These are phyloP conservation scores for Exophiala xenobiotica DNA, from an alignment of 2,329 filamentous ascomycete species.

Conservation along the genomic window DNA sequence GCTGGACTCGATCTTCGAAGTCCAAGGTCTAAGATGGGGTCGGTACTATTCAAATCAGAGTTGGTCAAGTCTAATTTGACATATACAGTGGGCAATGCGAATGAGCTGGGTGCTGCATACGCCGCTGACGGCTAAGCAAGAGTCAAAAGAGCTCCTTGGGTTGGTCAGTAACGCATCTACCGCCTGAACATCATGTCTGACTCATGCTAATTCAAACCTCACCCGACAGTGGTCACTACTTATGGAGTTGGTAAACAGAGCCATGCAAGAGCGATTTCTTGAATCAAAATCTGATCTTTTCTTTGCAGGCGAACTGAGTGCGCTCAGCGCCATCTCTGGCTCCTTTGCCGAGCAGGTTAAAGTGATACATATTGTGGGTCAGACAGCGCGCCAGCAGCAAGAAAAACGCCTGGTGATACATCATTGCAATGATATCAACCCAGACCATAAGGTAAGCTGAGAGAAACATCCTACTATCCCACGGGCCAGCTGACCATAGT, in stretches of 20 bases:
- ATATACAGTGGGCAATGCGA: constrained; percentile 37
- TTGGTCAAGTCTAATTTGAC: too few relatives aligned
- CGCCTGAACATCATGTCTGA: too few relatives aligned
- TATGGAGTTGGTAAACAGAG: not conserved
- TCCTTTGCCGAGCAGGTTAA: not conserved
- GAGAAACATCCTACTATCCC: not conserved
- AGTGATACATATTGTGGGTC: not conserved
- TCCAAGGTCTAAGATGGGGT: too few relatives aligned
- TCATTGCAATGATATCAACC: not conserved
- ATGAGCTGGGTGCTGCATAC: constrained; percentile 64
- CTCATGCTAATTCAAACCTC: not conserved
- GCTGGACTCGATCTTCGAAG: too few relatives aligned
- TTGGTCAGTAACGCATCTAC: too few relatives aligned
- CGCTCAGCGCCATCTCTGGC: not conserved
- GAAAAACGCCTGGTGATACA: not conserved
- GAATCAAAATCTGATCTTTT: too few relatives aligned
- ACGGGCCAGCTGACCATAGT: not conserved
- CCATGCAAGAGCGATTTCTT: too few relatives aligned
- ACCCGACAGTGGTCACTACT: not conserved
- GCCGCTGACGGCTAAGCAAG: constrained; percentile 76
- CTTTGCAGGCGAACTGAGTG: too few relatives aligned
- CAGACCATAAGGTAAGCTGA: not conserved
- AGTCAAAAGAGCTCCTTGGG: constrained; percentile 37
- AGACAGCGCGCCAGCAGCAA: not conserved
- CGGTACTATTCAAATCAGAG: too few relatives aligned